phyloP scores from a whole-genome alignment of 768 basidiomycete genomes.

The Gloeostereum incarnatum region DNA sequence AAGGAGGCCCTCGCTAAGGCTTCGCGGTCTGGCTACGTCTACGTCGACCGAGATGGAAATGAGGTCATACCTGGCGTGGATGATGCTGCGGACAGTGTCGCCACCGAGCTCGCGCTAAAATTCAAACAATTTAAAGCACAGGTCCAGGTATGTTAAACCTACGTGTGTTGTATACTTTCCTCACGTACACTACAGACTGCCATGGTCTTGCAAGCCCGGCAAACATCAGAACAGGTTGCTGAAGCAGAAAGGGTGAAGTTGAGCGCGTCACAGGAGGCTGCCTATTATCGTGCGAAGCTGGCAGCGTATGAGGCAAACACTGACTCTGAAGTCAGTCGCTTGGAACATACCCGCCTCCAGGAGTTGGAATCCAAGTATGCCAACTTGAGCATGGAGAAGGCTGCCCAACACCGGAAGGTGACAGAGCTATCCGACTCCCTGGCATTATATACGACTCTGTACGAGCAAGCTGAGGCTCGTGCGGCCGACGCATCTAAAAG shows the following conservation, averaged over 20 bases:
- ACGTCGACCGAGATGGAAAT: constrained; percentile 43
- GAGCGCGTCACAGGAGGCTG: constrained; percentile 86
- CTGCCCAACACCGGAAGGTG: constrained; percentile 59
- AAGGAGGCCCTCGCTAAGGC: constrained; percentile 71
- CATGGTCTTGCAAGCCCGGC: constrained; percentile 66
- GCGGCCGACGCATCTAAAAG: constrained; percentile 67
- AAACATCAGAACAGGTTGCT: constrained; percentile 65
- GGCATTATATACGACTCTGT: constrained; percentile 68
- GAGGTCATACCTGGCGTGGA: constrained; percentile 22
- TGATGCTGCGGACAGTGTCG: constrained; percentile 36
- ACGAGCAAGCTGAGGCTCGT: constrained; percentile 72
- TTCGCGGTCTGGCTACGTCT: constrained; percentile 67
- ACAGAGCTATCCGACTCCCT: constrained; percentile 65
- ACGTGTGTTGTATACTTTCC: constrained; percentile 2
- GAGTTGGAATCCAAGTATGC: constrained; percentile 71
- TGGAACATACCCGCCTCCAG: constrained; percentile 71
- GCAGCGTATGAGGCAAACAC: constrained; percentile 70
- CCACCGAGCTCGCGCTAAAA: constrained; percentile 64
- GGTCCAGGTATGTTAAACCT: constrained; percentile 56
- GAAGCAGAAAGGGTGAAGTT: constrained; percentile 72
- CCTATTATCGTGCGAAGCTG: constrained; percentile 94
- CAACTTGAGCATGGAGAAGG: constrained; percentile 50
- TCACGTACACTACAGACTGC: constrained; percentile 38
- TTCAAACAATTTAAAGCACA: constrained; percentile 86
- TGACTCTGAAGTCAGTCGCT: constrained; percentile 50